Evolutionary conservation across 2,329 filamentous ascomycete species (phyloP).

Genomic region (Ambrosiella cleistominuta): DNA sequence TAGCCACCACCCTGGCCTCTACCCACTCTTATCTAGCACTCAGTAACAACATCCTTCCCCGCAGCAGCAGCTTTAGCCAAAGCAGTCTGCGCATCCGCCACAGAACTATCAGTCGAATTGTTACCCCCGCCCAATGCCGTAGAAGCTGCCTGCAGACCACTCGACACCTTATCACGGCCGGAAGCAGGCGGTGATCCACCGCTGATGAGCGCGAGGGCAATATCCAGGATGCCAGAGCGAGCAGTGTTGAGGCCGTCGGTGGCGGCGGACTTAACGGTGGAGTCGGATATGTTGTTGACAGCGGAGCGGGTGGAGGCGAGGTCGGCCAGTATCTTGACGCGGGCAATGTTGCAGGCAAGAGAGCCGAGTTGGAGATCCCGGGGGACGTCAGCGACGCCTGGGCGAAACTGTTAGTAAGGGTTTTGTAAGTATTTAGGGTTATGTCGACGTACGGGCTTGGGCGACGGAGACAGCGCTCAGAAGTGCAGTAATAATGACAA

Average conservation of each 20-base stretch:
- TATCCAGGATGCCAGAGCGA: conserved; percentile 3
- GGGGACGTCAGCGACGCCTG: conserved; percentile 6
- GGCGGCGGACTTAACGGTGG: conserved; percentile 4
- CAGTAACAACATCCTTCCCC: conserved; percentile 5
- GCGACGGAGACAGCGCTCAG: conserved; percentile 5
- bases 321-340: conserved; percentile 8
- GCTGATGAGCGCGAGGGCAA: conserved; percentile 8
- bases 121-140: conserved; percentile 1
- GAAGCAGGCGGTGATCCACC: conserved; percentile 2
- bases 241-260: conserved; percentile 5
- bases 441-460: conserved; percentile 3
- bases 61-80: background rate
- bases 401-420: background rate
- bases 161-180: conserved; percentile 4
- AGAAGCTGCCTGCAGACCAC: conserved; percentile 5
- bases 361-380: conserved; percentile 4
- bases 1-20: background rate
- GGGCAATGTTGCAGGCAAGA: conserved; percentile 10
- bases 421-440: background rate
- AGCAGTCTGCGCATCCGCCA: background rate
- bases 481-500: conserved; percentile 7
- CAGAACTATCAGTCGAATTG: conserved; percentile 6
- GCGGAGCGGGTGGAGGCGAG: conserved; percentile 6
- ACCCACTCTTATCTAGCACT: background rate
- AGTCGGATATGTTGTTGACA: conserved; percentile 5